A percentile compares a stretch with the other conserved stretches of the same genome.
Evolutionary conservation across 2,329 filamentous ascomycete genomes (phyloP).

Genomic region (Monilinia fructicola): DNA sequence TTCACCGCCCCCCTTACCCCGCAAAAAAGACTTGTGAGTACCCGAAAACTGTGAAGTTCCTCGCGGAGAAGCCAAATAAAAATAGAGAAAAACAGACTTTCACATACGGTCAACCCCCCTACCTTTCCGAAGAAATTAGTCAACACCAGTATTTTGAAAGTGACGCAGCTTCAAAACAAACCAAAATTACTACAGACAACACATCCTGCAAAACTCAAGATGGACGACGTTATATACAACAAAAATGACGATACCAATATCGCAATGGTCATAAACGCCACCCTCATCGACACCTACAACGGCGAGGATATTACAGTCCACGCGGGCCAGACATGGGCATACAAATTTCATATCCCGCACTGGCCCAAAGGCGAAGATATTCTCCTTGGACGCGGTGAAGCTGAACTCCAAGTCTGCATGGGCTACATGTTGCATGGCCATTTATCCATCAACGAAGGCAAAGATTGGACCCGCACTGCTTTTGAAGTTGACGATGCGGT

Average conservation of each 20-base stretch:
- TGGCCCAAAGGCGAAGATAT: not conserved
- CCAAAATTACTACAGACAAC: not conserved
- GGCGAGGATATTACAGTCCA: conserved; percentile 13
- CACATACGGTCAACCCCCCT: not conserved
- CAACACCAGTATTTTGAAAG: not conserved
- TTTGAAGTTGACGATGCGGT: conserved; percentile 21
- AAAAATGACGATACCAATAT: conserved; percentile 19
- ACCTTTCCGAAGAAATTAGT: not conserved
- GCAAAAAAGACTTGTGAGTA: not conserved
- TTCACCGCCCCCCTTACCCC: too few species aligned
- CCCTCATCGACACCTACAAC: conserved; percentile 14
- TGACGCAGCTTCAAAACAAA: not conserved
- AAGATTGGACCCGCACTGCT: conserved; percentile 15
- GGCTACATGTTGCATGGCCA: conserved; percentile 19
- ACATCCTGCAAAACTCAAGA: not conserved
- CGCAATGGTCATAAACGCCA: conserved; percentile 16
- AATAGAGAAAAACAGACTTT: not conserved
- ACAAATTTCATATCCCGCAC: conserved; percentile 13
- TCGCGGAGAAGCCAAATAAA: not conserved
- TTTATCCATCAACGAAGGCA: conserved; percentile 18
- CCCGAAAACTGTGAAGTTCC: not conserved
- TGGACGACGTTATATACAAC: conserved; percentile 15
- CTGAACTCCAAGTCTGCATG: not conserved
- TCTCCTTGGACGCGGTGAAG: conserved; percentile 16
- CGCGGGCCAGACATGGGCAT: conserved; percentile 5